Evolutionary conservation across 805 yeast species (phyloP).

Genomic region (Grigorovia humatica): DNA sequence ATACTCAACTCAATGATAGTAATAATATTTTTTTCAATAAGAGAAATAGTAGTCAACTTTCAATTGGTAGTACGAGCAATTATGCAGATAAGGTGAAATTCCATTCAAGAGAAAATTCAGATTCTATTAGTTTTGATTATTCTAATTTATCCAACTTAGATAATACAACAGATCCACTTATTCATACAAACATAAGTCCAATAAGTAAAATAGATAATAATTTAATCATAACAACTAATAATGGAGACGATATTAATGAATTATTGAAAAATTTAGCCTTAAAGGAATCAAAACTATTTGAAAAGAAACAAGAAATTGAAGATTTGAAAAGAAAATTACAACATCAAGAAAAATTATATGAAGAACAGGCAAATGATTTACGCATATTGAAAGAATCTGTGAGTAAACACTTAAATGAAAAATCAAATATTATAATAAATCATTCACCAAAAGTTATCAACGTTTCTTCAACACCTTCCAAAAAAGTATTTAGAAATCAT

Average conservation of each 20-base stretch:
- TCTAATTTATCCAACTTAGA: not conserved
- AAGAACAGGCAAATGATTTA: slow-evolving; percentile 30
- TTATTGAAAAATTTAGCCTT: slow-evolving; percentile 52
- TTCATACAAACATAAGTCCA: not conserved
- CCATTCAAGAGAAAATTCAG: not conserved
- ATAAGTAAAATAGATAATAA: not conserved
- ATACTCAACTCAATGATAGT: slow-evolving; percentile 2
- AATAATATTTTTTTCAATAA: slow-evolving; percentile 6
- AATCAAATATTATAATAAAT: not conserved
- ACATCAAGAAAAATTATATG: slow-evolving; percentile 41
- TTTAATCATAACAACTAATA: not conserved
- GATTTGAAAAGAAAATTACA: slow-evolving; percentile 38
- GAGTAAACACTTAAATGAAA: slow-evolving; percentile 12
- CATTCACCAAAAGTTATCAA: not conserved
- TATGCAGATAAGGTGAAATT: not conserved
- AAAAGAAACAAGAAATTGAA: slow-evolving; percentile 46
- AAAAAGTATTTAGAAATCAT: too few relatives aligned
- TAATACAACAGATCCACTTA: not conserved
- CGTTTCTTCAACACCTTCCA: not conserved
- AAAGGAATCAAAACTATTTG: slow-evolving; percentile 59
- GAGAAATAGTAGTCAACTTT: not conserved
- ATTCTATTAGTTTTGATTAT: not conserved
- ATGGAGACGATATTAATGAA: slow-evolving; percentile 36
- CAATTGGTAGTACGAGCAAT: not conserved
- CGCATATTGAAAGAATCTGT: slow-evolving; percentile 28